A percentile compares a stretch with the other conserved stretches of the same genome.
Conservation (phyloP, 2,329 filamentous ascomycete species). For the Aureobasidium mangrovei region DNA sequence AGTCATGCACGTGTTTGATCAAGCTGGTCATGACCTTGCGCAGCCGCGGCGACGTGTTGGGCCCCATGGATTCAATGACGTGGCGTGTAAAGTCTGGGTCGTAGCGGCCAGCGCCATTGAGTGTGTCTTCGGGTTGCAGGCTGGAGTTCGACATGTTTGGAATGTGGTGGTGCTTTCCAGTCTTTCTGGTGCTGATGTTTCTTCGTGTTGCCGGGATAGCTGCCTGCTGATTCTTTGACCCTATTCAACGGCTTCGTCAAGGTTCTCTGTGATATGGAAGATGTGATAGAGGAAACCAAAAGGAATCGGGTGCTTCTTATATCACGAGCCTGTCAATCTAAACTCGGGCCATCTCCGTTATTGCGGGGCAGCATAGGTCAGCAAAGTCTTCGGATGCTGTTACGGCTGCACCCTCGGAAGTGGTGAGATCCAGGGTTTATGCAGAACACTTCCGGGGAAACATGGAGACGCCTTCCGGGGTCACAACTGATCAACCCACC, state of each 20-base stretch:
- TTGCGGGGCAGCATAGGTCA: neutral
- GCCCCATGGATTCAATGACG: constrained; percentile 30
- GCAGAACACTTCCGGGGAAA: neutral
- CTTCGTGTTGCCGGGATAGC: too few species aligned
- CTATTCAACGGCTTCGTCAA: too few species aligned
- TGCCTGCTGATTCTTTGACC: too few species aligned
- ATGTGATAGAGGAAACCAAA: neutral
- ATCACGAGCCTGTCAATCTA: neutral
- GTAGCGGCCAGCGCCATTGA: constrained; percentile 10
- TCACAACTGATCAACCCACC: too few species aligned
- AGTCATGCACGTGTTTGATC: constrained; percentile 51
- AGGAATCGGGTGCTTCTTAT: neutral
- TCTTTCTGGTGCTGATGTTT: neutral
- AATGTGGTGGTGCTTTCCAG: neutral
- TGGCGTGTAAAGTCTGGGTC: constrained; percentile 29
- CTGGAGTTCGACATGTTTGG: constrained; percentile 1
- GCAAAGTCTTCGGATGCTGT: neutral
- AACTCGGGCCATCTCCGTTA: neutral
- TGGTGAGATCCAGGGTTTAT: neutral
- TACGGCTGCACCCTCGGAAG: neutral
- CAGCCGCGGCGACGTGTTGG: constrained; percentile 26
- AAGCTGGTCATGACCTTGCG: constrained; percentile 39
- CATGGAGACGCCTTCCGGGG: too few species aligned
- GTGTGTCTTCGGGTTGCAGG: constrained; percentile 7
- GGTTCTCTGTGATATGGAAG: too few species aligned